phyloP scores from a whole-genome alignment of 805 yeast genomes.

The Suhomyces prunicola region DNA sequence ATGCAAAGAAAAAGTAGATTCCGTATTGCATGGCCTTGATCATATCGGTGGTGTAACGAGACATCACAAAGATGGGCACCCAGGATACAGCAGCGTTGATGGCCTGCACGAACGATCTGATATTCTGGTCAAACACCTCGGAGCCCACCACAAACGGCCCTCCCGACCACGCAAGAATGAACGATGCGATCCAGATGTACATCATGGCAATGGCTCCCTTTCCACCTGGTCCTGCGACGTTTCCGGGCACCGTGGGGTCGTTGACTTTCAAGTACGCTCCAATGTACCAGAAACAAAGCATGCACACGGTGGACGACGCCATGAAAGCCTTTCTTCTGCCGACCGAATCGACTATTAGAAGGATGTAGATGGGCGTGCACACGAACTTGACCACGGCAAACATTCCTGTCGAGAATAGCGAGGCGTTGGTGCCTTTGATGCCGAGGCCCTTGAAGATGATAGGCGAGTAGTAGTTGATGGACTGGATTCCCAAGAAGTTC shows the following conservation, averaged over 20 bases:
- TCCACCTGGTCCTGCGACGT: slow-evolving; percentile 36
- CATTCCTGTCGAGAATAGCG: slow-evolving; percentile 39
- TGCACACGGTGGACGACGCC: slow-evolving; percentile 31
- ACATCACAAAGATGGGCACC: slow-evolving; percentile 39
- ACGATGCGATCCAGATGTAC: slow-evolving; percentile 42
- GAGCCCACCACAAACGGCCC: slow-evolving; percentile 41
- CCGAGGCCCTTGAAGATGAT: slow-evolving; percentile 34
- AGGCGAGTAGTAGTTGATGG: slow-evolving; percentile 39
- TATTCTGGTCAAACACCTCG: slow-evolving; percentile 40
- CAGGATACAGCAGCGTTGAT: slow-evolving; percentile 40
- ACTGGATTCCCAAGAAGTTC: slow-evolving; percentile 39
- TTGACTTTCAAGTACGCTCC: slow-evolving; percentile 35
- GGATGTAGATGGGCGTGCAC: slow-evolving; percentile 31
- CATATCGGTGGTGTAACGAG: slow-evolving; percentile 33
- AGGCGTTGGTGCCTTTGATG: slow-evolving; percentile 35
- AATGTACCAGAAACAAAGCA: slow-evolving; percentile 38
- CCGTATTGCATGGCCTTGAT: slow-evolving; percentile 35
- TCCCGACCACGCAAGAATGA: slow-evolving; percentile 39
- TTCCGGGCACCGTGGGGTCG: slow-evolving; percentile 32
- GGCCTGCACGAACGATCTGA: slow-evolving; percentile 39
- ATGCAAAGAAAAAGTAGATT: slow-evolving; percentile 36
- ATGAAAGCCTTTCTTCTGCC: slow-evolving; percentile 37
- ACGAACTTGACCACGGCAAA: slow-evolving; percentile 39
- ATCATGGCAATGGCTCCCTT: slow-evolving; percentile 39
- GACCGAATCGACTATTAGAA: slow-evolving; percentile 33